Conservation (phyloP, 139 green algal species). For the Ettlia oleoabundans region DNA sequence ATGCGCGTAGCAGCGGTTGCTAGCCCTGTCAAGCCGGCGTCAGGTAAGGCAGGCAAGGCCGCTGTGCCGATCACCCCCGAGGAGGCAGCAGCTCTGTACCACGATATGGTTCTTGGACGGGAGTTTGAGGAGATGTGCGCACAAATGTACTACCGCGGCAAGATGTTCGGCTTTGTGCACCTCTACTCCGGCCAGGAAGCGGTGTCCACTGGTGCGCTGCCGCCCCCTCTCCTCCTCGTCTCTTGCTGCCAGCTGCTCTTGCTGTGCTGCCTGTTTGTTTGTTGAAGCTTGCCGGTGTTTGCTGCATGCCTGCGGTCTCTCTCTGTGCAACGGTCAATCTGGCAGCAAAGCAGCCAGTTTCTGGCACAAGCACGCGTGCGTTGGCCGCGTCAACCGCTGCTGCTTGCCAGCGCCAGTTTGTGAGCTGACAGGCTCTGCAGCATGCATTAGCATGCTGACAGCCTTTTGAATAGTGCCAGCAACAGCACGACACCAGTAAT, state of each 20-base stretch:
- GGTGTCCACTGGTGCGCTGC: constrained; percentile 73
- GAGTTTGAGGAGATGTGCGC: constrained; percentile 99
- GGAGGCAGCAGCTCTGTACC: constrained; percentile 82
- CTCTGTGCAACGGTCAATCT: no score
- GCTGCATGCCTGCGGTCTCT: no score
- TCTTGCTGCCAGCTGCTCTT: not conserved
- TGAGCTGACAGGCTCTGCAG: no score
- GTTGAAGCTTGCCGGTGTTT: no score
- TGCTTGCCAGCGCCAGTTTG: no score
- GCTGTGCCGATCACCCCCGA: constrained; percentile 69
- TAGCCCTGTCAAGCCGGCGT: constrained; percentile 28
- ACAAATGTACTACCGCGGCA: constrained; percentile 98
- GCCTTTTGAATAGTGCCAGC: no score
- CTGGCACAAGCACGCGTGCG: no score
- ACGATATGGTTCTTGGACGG: constrained; percentile 91
- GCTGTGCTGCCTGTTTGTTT: not conserved
- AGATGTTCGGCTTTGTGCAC: constrained; percentile 95
- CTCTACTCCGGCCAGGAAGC: constrained; percentile 97
- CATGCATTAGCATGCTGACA: no score
- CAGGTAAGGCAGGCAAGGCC: constrained; percentile 22
- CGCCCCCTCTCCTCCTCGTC: not conserved
- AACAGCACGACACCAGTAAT: no score
- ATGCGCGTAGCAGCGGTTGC: constrained; percentile 11
- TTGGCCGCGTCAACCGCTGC: no score
- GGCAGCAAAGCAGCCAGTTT: no score